Base-by-base conservation (phyloP, 805 yeast genomes). In the Metschnikowia matae region DNA sequence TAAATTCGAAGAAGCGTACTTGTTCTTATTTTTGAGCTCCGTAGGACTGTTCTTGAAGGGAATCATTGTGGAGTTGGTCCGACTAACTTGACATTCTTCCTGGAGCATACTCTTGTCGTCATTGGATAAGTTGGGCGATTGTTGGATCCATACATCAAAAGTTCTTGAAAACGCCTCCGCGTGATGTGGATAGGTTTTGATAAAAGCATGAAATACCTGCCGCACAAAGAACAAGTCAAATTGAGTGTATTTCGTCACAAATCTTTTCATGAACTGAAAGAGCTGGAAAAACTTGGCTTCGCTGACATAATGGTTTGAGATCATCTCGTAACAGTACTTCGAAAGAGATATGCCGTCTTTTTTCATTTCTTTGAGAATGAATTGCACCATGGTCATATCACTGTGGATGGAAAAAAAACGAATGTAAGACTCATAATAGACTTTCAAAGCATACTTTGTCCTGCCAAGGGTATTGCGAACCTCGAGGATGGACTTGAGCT, bases 171-270 rank as follows among this genome's bases (percentile, higher is more conserved):
- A 69, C 3, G 54, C 55, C 8, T 46, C 55, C 0, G 70, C 68
- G 20, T 61, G 56, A 44, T 68, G 61, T 1, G 76, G 75, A 47
- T 68, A 73, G 0, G 70, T 58, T 29, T 54, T 54, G 6, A 72
- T 60, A 53, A 70, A 72, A 2, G 69, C 55, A 13, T 68, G 64
- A 46, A 62, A 70, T 6, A 68, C 46, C 34, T 57, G 56, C 29
- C 55, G 55, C n/a, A 68, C 49, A 43, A 57, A 66, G 5, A 57
- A 51, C 14, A 58, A 59, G 40, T 63, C 60, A 48, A 64, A 68
- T 10, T 26, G 13, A 41, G 50, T n/a, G 57, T 54, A 42, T 52
- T 50, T 31, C 43, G 51, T 18, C 52, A 56, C 43, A 48, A 53
- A 54, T 23, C 57, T 58, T 15, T 53, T 49, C 40, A 69, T 42